phyloP scores from a whole-genome alignment of 495 filamentous ascomycete species.

The Hypomontagnella submonticulosa region DNA sequence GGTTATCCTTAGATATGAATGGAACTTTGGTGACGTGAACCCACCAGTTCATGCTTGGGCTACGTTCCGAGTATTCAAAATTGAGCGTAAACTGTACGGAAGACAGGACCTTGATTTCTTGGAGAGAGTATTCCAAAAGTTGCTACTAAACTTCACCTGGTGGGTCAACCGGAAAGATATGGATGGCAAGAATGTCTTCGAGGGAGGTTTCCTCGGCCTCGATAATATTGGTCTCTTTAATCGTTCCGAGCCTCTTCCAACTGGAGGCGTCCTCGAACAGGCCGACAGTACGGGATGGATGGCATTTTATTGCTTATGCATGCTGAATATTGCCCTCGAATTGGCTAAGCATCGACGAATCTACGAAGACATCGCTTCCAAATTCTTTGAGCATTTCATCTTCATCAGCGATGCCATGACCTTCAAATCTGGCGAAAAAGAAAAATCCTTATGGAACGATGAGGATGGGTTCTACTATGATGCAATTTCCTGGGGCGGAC shows the following conservation, averaged over 20 bases:
- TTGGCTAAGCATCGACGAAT: constrained; percentile 94
- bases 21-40: constrained; percentile 98
- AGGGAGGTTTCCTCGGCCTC: constrained; percentile 94
- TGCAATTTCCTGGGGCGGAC: constrained; percentile 93
- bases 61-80: constrained; percentile 94
- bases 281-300: constrained; percentile 99
- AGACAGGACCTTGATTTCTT: constrained; percentile 94
- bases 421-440: constrained; percentile 78
- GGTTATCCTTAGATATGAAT: constrained; percentile 72
- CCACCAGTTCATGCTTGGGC: constrained; percentile 97
- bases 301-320: constrained; percentile 93
- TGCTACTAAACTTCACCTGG: constrained; percentile 97
- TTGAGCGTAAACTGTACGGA: constrained; percentile 96
- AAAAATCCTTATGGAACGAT: constrained; percentile 93
- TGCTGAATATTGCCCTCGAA: constrained; percentile 96
- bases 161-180: constrained; percentile 97
- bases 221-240: constrained; percentile 99
- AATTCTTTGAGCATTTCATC: constrained; percentile 99
- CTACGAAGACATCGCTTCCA: constrained; percentile 97
- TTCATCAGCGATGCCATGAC: constrained; percentile 99
- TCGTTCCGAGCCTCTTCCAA: constrained; percentile 94
- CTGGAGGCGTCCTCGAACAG: constrained; percentile 92
- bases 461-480: constrained; percentile 98
- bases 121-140: constrained; percentile 95
- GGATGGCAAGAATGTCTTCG: constrained; percentile 95